phyloP scores from a whole-genome alignment of 257 asterid genomes.

The Solanum sejunctum region DNA sequence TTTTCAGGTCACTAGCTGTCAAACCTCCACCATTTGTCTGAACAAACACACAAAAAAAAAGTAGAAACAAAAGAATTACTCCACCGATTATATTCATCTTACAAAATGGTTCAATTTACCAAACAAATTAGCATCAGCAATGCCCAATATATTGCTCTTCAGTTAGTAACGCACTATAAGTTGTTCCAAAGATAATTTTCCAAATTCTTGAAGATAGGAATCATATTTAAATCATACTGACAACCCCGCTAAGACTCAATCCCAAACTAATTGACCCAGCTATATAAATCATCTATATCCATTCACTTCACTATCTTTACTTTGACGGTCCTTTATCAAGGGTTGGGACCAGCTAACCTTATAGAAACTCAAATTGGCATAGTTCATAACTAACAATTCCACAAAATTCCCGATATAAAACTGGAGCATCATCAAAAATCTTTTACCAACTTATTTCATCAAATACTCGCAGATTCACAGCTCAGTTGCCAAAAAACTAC shows the following conservation, averaged over 20 bases:
- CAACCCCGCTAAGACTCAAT: not conserved
- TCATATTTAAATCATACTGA: not conserved
- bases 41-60: not conserved
- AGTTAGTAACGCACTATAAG: not conserved
- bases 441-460: not conserved
- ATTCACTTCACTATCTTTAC: not conserved
- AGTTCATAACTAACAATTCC: not conserved
- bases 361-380: not conserved
- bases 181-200: not conserved
- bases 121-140: not conserved
- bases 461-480: not conserved
- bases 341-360: not conserved
- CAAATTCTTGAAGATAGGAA: not conserved
- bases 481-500: not conserved
- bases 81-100: not conserved
- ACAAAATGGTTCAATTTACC: not conserved
- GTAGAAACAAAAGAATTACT: not conserved
- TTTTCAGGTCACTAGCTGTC: conserved; percentile 46
- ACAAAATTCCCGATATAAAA: not conserved
- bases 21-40: conserved; percentile 38
- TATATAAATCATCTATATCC: not conserved
- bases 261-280: not conserved
- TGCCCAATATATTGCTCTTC: not conserved
- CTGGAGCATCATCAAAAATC: not conserved
- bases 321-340: not conserved